These are phyloP conservation scores for Leersia perrieri DNA, from an alignment of 176 grass and related monocot genomes.

Conservation along the genomic window DNA sequence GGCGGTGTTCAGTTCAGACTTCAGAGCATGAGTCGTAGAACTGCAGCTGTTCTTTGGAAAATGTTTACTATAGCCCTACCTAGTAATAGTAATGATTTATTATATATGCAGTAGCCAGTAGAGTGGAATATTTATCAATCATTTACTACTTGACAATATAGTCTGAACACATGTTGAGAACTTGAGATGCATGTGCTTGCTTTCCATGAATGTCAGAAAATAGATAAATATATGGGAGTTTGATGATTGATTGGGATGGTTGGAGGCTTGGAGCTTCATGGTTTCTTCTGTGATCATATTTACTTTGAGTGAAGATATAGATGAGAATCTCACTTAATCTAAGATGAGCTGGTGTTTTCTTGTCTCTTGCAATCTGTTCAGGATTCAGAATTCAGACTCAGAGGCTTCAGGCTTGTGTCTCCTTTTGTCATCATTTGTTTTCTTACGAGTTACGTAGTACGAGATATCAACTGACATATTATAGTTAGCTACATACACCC, in stretches of 20 bases:
- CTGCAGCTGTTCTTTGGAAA: not conserved
- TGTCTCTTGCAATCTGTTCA: not conserved
- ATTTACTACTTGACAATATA: not conserved
- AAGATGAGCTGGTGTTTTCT: not conserved
- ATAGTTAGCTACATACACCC: not conserved
- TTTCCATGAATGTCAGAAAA: not conserved
- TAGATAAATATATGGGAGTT: not conserved
- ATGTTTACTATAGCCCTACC: not conserved
- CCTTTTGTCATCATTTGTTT: not conserved
- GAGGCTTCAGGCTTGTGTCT: not conserved
- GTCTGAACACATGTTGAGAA: not conserved
- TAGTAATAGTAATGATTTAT: not conserved
- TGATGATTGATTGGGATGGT: not conserved
- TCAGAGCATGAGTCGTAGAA: not conserved
- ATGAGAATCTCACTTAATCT: not conserved
- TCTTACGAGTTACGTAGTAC: not conserved
- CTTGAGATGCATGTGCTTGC: not conserved
- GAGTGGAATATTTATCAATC: not conserved
- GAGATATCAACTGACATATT: not conserved
- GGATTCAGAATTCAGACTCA: not conserved
- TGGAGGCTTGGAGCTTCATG: not conserved
- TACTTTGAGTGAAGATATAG: constrained; percentile 6
- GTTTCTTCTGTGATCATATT: not conserved
- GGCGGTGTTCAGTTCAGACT: not conserved
- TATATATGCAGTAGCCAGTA: not conserved